phyloP scores from a whole-genome alignment of 2,329 filamentous ascomycete genomes.

The Penicillium sp. region DNA sequence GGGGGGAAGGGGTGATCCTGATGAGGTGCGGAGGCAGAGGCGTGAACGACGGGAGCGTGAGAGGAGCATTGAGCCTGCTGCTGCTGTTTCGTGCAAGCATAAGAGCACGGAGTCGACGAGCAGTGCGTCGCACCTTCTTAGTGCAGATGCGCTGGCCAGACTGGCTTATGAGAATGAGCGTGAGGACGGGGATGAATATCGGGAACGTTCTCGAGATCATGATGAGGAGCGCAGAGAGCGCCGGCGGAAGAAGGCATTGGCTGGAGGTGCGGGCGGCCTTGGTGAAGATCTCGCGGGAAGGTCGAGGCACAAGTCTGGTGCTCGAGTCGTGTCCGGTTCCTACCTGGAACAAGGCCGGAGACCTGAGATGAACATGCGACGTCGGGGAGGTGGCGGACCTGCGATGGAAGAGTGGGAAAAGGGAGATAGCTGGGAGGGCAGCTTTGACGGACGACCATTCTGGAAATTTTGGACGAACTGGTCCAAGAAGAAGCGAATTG shows the following conservation, averaged over 20 bases:
- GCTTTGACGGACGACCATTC: slow-evolving; percentile 26
- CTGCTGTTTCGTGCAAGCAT: slow-evolving; percentile 30
- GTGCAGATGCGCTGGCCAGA: slow-evolving; percentile 59
- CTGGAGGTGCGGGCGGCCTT: slow-evolving; percentile 13
- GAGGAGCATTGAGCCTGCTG: slow-evolving; percentile 14
- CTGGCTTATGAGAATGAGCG: slow-evolving; percentile 61
- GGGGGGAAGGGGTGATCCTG: slow-evolving; percentile 16
- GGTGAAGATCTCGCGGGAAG: slow-evolving; percentile 24
- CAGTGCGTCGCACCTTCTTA: slow-evolving; percentile 43
- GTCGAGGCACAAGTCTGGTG: slow-evolving; percentile 48
- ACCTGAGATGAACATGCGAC: slow-evolving; percentile 47
- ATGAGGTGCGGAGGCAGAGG: slow-evolving; percentile 26
- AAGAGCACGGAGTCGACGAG: slow-evolving; percentile 42
- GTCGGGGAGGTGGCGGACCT: slow-evolving; percentile 33
- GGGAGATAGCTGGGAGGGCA: slow-evolving; percentile 33
- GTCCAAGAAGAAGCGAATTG: slow-evolving; percentile 41
- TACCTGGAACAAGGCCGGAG: slow-evolving; percentile 62
- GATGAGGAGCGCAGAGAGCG: slow-evolving; percentile 23
- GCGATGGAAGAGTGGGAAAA: slow-evolving; percentile 49
- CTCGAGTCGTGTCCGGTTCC: slow-evolving; percentile 65
- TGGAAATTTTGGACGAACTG: slow-evolving; percentile 33
- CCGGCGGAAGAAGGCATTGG: slow-evolving; percentile 25
- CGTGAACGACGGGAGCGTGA: slow-evolving; percentile 13
- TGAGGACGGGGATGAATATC: slow-evolving; percentile 40
- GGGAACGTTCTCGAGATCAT: slow-evolving; percentile 33